Evolutionary conservation across 2,329 filamentous ascomycete species (phyloP).

Genomic region (Alternaria burnsii): DNA sequence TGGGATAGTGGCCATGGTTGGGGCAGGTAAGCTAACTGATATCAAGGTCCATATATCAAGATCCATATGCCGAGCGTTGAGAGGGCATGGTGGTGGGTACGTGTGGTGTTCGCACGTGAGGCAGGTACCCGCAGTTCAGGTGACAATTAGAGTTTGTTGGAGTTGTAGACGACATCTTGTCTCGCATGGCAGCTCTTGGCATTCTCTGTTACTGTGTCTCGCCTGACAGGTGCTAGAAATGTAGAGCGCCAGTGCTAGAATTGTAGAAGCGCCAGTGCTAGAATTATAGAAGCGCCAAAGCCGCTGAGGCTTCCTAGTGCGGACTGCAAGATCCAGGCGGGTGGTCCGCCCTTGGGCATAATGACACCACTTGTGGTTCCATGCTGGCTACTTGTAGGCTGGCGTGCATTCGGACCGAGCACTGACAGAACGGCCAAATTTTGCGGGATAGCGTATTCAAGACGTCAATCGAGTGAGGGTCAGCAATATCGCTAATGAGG

Average conservation of each 20-base stretch:
- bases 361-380: constrained; percentile 12
- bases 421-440: neutral
- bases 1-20: neutral
- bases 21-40: neutral
- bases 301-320: constrained; percentile 7
- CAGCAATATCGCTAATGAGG: constrained; percentile 5
- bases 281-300: constrained; percentile 11
- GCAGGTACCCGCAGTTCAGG: constrained; percentile 2
- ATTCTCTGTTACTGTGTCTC: neutral
- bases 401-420: constrained; percentile 2
- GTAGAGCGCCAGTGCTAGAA: neutral
- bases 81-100: constrained; percentile 4
- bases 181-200: constrained; percentile 1
- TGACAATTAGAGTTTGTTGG: neutral
- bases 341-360: constrained; percentile 1
- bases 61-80: neutral
- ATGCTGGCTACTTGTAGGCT: constrained; percentile 2
- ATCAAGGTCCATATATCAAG: neutral
- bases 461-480: constrained; percentile 6
- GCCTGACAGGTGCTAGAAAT: neutral
- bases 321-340: constrained; percentile 6
- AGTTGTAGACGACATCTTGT: neutral
- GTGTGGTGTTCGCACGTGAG: constrained; percentile 11
- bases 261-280: neutral
- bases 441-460: constrained; percentile 8